Evolutionary conservation across 371 early-diverging fungal species (phyloP).

Genomic region (Rhizopus stolonifer): DNA sequence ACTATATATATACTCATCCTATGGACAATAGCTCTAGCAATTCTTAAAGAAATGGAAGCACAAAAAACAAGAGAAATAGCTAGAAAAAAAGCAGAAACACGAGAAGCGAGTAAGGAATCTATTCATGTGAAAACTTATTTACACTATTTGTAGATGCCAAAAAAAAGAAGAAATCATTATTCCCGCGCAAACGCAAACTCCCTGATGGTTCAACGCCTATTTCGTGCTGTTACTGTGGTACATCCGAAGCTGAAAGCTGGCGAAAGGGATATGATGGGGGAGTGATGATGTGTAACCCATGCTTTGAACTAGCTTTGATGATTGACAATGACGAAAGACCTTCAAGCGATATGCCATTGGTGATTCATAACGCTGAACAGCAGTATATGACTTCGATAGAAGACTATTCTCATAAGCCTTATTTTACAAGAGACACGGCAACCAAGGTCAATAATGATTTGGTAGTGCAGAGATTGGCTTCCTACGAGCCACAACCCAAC

Average conservation of each 20-base stretch:
- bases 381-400: conserved; percentile 65
- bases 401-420: conserved; percentile 78
- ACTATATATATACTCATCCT: conserved; percentile 20
- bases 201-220: conserved; percentile 30
- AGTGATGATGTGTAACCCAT: conserved; percentile 80
- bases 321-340: conserved; percentile 39
- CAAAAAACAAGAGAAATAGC: conserved; percentile 53
- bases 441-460: conserved; percentile 53
- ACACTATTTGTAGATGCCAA: conserved; percentile 18
- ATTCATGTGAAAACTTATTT: too few species aligned
- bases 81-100: conserved; percentile 38
- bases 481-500: conserved; percentile 77
- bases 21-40: conserved; percentile 32
- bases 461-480: conserved; percentile 48
- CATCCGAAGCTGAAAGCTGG: conserved; percentile 51
- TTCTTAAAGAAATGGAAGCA: conserved; percentile 48
- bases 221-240: conserved; percentile 49
- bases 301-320: conserved; percentile 64
- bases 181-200: conserved; percentile 33
- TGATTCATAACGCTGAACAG: conserved; percentile 16
- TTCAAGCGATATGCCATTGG: conserved; percentile 17
- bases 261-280: conserved; percentile 75
- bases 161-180: conserved; percentile 33
- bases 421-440: conserved; percentile 70
- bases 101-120: conserved; percentile 27